These are phyloP conservation scores for Cymbidium sinense DNA, from an alignment of 106 monocot species.

Conservation along the genomic window DNA sequence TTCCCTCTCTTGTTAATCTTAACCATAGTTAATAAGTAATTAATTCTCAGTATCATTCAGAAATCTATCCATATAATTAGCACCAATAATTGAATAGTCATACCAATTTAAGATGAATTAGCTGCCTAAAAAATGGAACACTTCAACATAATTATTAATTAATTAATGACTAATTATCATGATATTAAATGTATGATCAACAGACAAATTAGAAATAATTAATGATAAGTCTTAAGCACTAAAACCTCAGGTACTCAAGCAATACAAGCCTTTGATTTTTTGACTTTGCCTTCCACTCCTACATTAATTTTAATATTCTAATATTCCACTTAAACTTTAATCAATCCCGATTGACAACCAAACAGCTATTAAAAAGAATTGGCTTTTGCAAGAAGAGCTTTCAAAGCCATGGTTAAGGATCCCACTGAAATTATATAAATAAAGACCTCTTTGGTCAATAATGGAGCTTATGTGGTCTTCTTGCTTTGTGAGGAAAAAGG, in stretches of 20 bases:
- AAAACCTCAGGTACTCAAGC: neutral
- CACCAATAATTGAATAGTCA: neutral
- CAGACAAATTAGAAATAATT: neutral
- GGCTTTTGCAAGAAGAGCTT: neutral
- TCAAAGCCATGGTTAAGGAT: neutral
- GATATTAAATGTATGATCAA: neutral
- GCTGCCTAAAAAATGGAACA: neutral
- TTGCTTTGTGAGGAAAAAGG: neutral
- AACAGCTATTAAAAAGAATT: neutral
- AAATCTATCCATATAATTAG: neutral
- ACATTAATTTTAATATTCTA: neutral
- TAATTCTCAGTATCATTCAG: neutral
- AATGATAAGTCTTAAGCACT: neutral
- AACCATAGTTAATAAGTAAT: neutral
- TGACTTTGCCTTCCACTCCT: neutral
- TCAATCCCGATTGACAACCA: neutral
- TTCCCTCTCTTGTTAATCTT: neutral
- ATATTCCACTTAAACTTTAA: too few relatives aligned
- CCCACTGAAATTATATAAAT: neutral
- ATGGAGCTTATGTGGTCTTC: conserved; percentile 10
- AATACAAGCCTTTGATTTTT: neutral
- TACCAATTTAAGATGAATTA: neutral
- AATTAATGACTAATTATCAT: neutral
- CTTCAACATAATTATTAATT: neutral
- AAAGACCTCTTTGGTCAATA: conserved; percentile 22